These are phyloP conservation scores for Cerrena zonata DNA, from an alignment of 1,284 basidiomycete species.

Conservation along the genomic window DNA sequence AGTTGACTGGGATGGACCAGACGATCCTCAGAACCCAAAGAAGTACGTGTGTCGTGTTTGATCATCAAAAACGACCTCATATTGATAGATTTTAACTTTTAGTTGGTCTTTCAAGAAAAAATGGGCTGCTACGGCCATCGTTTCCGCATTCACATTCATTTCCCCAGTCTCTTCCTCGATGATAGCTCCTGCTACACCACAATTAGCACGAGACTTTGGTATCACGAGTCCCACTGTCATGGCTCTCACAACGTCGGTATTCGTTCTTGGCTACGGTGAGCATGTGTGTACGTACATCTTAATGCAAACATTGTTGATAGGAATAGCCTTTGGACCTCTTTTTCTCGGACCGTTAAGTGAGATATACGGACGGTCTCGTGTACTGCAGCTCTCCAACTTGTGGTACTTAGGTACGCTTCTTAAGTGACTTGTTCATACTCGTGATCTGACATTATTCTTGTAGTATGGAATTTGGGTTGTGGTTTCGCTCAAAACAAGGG, in stretches of 20 bases:
- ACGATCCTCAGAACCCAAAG: slow-evolving; percentile 60
- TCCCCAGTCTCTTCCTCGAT: slow-evolving; percentile 66
- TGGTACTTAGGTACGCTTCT: slow-evolving; percentile 48
- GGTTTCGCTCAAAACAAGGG: slow-evolving; percentile 55
- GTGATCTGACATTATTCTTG: neutral
- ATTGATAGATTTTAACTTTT: neutral
- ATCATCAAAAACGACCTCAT: neutral
- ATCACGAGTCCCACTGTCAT: slow-evolving; percentile 47
- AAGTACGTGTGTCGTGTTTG: slow-evolving; percentile 39
- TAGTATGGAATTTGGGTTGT: slow-evolving; percentile 64
- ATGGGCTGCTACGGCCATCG: slow-evolving; percentile 57
- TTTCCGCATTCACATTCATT: slow-evolving; percentile 64
- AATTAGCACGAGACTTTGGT: slow-evolving; percentile 51
- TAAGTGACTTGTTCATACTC: neutral
- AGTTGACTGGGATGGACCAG: slow-evolving; percentile 59
- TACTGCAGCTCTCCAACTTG: slow-evolving; percentile 47
- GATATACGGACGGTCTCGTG: slow-evolving; percentile 38
- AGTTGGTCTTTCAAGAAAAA: slow-evolving; percentile 58
- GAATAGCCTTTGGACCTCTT: slow-evolving; percentile 44
- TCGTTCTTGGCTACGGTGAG: slow-evolving; percentile 61
- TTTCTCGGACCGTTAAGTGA: slow-evolving; percentile 55
- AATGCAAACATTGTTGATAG: neutral
- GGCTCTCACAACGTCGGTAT: slow-evolving; percentile 61
- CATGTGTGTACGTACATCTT: too few relatives aligned
- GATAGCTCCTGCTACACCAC: slow-evolving; percentile 58